Percentiles rank a stretch among this genome's conserved stretches.
These are phyloP conservation scores for Neocucurbitaria cava DNA, from an alignment of 2,329 filamentous ascomycete genomes.

Conservation along the genomic window DNA sequence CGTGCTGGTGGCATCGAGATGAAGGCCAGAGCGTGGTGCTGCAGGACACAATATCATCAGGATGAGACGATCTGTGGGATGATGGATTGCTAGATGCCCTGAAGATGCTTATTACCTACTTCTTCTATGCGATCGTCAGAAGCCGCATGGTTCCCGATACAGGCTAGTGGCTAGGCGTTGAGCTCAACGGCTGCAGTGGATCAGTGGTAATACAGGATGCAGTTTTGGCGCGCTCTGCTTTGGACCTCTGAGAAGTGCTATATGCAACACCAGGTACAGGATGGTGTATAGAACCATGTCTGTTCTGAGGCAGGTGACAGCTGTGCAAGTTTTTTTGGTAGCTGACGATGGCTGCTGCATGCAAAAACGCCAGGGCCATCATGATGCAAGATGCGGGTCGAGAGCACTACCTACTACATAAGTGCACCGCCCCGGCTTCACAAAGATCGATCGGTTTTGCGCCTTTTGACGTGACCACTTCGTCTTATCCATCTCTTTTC, in stretches of 20 bases:
- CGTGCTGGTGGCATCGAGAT: slow-evolving; percentile 1
- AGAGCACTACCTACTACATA: slow-evolving; percentile 34
- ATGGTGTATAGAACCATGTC: slow-evolving; percentile 5
- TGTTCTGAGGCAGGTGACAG: background rate
- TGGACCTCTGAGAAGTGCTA: slow-evolving; percentile 14
- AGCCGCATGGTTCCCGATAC: slow-evolving; percentile 13
- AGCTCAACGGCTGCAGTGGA: slow-evolving; percentile 7
- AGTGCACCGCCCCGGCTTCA: slow-evolving; percentile 28
- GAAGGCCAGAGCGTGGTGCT: background rate
- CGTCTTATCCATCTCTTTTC: slow-evolving; percentile 1
- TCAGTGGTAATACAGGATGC: slow-evolving; percentile 14
- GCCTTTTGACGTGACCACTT: slow-evolving; percentile 21
- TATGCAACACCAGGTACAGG: slow-evolving; percentile 2
- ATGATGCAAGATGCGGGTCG: slow-evolving; percentile 43
- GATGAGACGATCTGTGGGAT: background rate
- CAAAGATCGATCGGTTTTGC: slow-evolving; percentile 19
- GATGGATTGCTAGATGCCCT: background rate
- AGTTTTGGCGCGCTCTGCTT: slow-evolving; percentile 20
- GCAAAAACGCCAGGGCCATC: slow-evolving; percentile 32
- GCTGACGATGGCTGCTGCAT: slow-evolving; percentile 27
- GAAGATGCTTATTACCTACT: too few species aligned
- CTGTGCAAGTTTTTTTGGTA: slow-evolving; percentile 24
- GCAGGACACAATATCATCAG: background rate
- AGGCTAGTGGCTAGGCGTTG: slow-evolving; percentile 13
- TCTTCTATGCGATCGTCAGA: slow-evolving; percentile 5